Evolutionary conservation across 441 rosid genomes (phyloP), one percentile per base, ranked within the genome.

Genomic region (Dalechampia spathulata): DNA sequence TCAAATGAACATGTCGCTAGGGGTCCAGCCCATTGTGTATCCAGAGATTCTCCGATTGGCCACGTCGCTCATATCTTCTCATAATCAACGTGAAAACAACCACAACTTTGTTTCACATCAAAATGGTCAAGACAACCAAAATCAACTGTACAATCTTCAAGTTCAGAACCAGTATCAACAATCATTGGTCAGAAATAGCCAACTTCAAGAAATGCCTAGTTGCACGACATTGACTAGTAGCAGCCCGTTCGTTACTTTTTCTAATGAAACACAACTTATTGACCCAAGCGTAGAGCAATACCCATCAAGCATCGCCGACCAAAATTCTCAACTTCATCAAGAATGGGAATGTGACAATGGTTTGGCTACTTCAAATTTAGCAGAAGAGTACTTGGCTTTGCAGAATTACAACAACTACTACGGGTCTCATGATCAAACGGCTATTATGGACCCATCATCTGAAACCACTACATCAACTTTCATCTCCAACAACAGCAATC

Each of bases 11-110:
- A 26, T 70, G 10, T 66, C 87, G 17, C 62, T 78, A 16, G 88
- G 83, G 7, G 63, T 63, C 37, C 80, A 82, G 16, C 54, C 81
- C 12, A 13, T 69, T 0, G 47, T 79, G 39, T 75, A 85, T 68
- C 87, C 87, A 0, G 86, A 87, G 44, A 67, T 87, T 30, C 72
- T 83, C 26, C 72, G 64, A 54, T 65, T 83, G 6, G 90, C 87
- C 28, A 60, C 78, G 23, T 75, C 91, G 21, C 60, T 83, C 16
- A 58, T 75, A 11, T 68, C 85, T 40, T 68, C 87, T 41, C 80
- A 72, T 60, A 61, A 51, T 41, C 67, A 75, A 66, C 37, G 16
- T 26, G 28, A 23, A 25, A 30, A 30, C 8, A 48, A 45, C 64
- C 75, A 64, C 44, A 45, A 21, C 55, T 47, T 61, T n/a, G 22